Conservation (phyloP, 2,329 filamentous ascomycete genomes). For the Microsporum canis region DNA sequence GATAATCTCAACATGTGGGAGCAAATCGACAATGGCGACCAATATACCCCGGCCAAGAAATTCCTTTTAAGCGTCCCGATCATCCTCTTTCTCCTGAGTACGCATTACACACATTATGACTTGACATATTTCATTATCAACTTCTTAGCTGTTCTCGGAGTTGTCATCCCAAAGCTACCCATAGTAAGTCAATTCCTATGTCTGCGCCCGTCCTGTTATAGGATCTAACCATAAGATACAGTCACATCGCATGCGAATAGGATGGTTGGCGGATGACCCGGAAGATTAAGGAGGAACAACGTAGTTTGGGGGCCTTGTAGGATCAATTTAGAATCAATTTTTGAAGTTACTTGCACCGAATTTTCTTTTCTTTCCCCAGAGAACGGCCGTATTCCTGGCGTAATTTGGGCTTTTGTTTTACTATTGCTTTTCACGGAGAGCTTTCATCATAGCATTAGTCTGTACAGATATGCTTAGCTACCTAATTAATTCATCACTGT, state of each 20-base stretch:
- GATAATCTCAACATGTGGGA: slow-evolving; percentile 99
- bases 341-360: background rate
- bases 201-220: slow-evolving; percentile 2
- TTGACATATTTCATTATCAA: slow-evolving; percentile 96
- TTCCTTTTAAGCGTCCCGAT: slow-evolving; percentile 93
- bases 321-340: slow-evolving; percentile 6
- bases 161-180: slow-evolving; percentile 92
- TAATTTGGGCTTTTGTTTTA: background rate
- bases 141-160: slow-evolving; percentile 78
- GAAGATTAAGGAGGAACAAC: slow-evolving; percentile 29
- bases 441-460: background rate
- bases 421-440: background rate
- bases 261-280: slow-evolving; percentile 57
- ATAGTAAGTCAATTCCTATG: slow-evolving; percentile 53
- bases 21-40: slow-evolving; percentile 97
- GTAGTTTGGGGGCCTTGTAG: background rate
- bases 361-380: background rate
- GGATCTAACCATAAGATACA: slow-evolving; percentile 26
- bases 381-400: background rate
- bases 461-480: background rate
- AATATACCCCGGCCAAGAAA: slow-evolving; percentile 98
- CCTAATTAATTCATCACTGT: background rate
- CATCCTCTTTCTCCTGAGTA: slow-evolving; percentile 87
- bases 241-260: slow-evolving; percentile 69
- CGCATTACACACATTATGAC: slow-evolving; percentile 98